phyloP scores from a whole-genome alignment of 192 early-diverging fungal species.

The Bifiguratus adelaidae region DNA sequence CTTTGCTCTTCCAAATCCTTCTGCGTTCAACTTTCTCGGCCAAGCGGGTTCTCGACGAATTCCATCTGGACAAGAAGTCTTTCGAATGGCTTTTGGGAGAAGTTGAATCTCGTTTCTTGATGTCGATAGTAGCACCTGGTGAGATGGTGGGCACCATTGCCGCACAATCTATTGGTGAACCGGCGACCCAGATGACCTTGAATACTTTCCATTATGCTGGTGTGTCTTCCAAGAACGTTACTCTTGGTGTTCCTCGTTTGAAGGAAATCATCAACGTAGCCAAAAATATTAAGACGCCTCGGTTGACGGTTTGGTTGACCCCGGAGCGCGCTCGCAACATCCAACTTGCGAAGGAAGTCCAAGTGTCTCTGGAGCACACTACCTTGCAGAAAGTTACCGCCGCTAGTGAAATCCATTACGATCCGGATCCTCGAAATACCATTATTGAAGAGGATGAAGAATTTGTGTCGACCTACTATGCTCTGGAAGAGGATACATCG shows the following conservation, averaged over 20 bases:
- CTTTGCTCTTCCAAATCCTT: conserved; percentile 80
- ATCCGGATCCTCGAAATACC: conserved; percentile 76
- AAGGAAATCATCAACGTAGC: conserved; percentile 99
- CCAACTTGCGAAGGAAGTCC: conserved; percentile 80
- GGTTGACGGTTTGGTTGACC: conserved; percentile 64
- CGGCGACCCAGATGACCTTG: conserved; percentile 98
- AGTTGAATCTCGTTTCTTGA: conserved; percentile 85
- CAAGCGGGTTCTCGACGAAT: conserved; percentile 83
- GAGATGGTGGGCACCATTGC: conserved; percentile 98
- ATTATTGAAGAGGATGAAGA: conserved; percentile 81
- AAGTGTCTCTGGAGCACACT: conserved; percentile 83
- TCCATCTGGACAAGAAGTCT: conserved; percentile 73
- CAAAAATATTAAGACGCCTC: conserved; percentile 91
- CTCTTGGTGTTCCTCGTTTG: conserved; percentile 93
- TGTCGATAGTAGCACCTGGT: conserved; percentile 82
- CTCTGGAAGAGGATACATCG: conserved; percentile 71
- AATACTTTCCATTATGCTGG: conserved; percentile 99
- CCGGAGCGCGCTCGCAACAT: conserved; percentile 60
- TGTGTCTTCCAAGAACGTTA: conserved; percentile 95
- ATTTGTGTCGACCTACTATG: conserved; percentile 77
- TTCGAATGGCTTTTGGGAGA: conserved; percentile 95
- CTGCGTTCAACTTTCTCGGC: conserved; percentile 71
- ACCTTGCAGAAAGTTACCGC: conserved; percentile 77
- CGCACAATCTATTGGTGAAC: conserved; percentile 98
- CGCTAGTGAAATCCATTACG: conserved; percentile 92